phyloP scores from a whole-genome alignment of 2,329 filamentous ascomycete genomes.

The Colletotrichum tabaci region DNA sequence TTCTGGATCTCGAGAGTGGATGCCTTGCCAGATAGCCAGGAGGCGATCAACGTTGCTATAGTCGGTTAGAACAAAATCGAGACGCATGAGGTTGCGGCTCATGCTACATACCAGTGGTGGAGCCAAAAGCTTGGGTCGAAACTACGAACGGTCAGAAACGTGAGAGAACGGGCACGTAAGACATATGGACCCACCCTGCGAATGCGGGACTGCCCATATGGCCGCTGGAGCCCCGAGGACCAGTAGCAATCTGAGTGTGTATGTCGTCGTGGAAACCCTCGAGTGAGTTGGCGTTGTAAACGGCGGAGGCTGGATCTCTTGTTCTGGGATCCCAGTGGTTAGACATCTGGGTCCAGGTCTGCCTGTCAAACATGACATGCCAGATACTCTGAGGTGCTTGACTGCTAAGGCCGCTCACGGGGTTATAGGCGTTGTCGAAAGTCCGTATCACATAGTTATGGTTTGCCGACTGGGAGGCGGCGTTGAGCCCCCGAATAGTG shows the following conservation, averaged over 20 bases:
- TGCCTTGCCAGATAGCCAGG: neutral
- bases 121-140: conserved; percentile 9
- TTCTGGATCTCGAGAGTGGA: conserved; percentile 2
- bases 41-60: neutral
- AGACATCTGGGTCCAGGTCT: conserved; percentile 20
- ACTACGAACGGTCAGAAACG: neutral
- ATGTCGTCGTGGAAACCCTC: conserved; percentile 23
- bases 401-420: conserved; percentile 13
- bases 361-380: conserved; percentile 22
- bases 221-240: conserved; percentile 3
- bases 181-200: neutral
- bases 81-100: neutral
- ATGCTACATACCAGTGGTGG: neutral
- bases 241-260: conserved; percentile 3
- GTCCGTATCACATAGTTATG: neutral
- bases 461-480: neutral
- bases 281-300: conserved; percentile 12
- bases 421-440: conserved; percentile 17
- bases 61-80: neutral
- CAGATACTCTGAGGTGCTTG: conserved; percentile 3
- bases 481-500: conserved; percentile 5
- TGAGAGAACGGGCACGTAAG: neutral
- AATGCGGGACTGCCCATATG: neutral
- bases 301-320: neutral
- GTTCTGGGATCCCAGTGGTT: conserved; percentile 10